Percentiles rank a stretch among this genome's conserved stretches.
Conservation (phyloP, 108 stramenopile genomes). For the Bacterosira constricta region DNA sequence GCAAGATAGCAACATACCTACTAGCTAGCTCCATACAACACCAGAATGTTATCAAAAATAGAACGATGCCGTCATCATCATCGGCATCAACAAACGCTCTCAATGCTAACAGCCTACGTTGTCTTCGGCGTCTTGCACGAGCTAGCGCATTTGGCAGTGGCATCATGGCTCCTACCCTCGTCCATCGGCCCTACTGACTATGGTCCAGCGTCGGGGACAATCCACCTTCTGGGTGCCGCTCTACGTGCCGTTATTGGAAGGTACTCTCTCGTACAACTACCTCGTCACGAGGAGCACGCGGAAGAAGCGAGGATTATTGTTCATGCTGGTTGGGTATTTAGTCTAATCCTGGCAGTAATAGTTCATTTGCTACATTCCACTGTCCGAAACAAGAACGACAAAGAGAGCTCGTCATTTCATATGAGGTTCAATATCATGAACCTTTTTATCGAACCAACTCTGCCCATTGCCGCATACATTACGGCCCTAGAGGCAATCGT, state of each 20-base stretch:
- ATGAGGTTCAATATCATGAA: neutral
- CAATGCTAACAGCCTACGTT: conserved; percentile 47
- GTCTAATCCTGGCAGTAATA: conserved; percentile 44
- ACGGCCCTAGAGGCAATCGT: conserved; percentile 68
- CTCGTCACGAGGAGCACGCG: neutral
- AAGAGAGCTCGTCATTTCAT: neutral
- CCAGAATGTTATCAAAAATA: too few species aligned
- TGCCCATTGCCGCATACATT: conserved; percentile 52
- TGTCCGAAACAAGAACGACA: neutral
- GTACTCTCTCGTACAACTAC: conserved; percentile 11
- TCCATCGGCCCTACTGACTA: neutral
- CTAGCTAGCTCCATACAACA: too few species aligned
- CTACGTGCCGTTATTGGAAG: conserved; percentile 32
- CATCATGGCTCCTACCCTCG: conserved; percentile 14
- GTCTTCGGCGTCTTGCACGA: conserved; percentile 69
- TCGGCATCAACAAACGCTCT: neutral
- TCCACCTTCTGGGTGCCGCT: neutral
- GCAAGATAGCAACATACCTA: too few species aligned
- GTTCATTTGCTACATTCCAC: conserved; percentile 9
- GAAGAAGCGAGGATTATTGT: neutral
- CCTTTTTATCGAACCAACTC: neutral
- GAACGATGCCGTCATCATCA: too few species aligned
- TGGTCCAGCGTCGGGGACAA: neutral
- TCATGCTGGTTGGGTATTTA: conserved; percentile 68
- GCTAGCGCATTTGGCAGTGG: conserved; percentile 47